Base-by-base conservation (phyloP, 345 rosid species). In the Aquilaria malaccensis region DNA sequence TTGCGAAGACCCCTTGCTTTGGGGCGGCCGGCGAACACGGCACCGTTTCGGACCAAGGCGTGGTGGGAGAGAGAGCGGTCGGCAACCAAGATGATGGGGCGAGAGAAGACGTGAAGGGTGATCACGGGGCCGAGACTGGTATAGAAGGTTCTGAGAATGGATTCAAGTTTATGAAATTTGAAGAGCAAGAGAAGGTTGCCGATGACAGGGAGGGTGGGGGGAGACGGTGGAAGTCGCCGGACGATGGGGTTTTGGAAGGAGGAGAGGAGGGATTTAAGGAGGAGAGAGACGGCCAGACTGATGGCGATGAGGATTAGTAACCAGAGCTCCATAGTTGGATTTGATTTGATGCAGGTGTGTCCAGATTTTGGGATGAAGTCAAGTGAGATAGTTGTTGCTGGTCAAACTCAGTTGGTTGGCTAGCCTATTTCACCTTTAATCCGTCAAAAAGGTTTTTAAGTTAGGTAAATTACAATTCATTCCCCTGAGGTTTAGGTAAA, bases 11-110 rank as follows among this genome's bases (percentile, higher is more conserved):
- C 60, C 9, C 58, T 64, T 48, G 81, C 57, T 10, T 67, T 55
- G 30, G 83, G 82, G 46, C 86, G 78, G 55, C 79, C 75, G n/a
- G 80, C 58, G 61, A 68, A 83, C 2, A 70, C 61, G 57, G 76
- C 64, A 0, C 83, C 77, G 32, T 78, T 76, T 56, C 76, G 85
- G 61, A 83, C 66, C 7, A 83, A 71, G 1, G 80, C 75, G 54
- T 80, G 73, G 64, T 83, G 75, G 30, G 81, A 76, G 2, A 78
- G 76, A 32, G 72, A 67, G 50, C 58, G 77, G 46, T 74, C 76
- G 22, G 76, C 54, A 46, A 83, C 69, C 64, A 80, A 74, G 12
- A 80, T 70, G 13, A 72, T 33, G 2, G 83, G 80, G 13, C 46
- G 64, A 4, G 78, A 66, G 55, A 77, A 72, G 1, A 78, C 54